Evolutionary conservation across 2,329 filamentous ascomycete genomes (phyloP).

Genomic region (Epichloe sibirici): DNA sequence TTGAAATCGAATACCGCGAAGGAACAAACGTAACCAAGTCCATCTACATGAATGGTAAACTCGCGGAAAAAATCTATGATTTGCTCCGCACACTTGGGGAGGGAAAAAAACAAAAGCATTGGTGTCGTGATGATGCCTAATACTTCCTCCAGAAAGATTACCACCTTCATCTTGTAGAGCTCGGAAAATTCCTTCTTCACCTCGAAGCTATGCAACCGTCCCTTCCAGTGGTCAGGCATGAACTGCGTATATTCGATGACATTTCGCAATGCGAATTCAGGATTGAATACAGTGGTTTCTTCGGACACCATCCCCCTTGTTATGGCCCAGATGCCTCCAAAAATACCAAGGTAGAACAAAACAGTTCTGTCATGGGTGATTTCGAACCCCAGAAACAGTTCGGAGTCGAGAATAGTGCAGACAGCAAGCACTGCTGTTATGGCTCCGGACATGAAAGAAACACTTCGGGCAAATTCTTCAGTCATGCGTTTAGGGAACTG

Average conservation of each 20-base stretch:
- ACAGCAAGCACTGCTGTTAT: slow-evolving; percentile 75
- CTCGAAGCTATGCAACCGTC: slow-evolving; percentile 83
- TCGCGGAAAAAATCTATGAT: slow-evolving; percentile 97
- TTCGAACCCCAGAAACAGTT: slow-evolving; percentile 84
- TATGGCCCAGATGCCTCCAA: slow-evolving; percentile 72
- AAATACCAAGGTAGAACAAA: slow-evolving; percentile 77
- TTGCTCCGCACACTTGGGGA: slow-evolving; percentile 80
- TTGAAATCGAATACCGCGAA: slow-evolving; percentile 98
- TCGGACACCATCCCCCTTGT: slow-evolving; percentile 76
- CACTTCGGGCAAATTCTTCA: slow-evolving; percentile 69
- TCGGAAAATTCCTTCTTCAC: slow-evolving; percentile 82
- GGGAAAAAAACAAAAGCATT: slow-evolving; percentile 71
- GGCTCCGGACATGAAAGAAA: slow-evolving; percentile 79
- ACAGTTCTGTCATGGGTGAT: slow-evolving; percentile 80
- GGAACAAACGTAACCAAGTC: slow-evolving; percentile 89
- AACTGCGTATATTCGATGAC: slow-evolving; percentile 93
- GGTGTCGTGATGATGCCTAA: slow-evolving; percentile 87
- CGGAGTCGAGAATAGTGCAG: slow-evolving; percentile 77
- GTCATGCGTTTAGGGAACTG: slow-evolving; percentile 95
- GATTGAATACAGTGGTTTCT: slow-evolving; percentile 82
- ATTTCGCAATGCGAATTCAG: slow-evolving; percentile 74
- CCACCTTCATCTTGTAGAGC: slow-evolving; percentile 82
- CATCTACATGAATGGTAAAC: slow-evolving; percentile 94
- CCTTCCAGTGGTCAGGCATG: slow-evolving; percentile 78
- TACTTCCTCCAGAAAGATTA: slow-evolving; percentile 88